phyloP scores from a whole-genome alignment of 306 rosid genomes.

The Pyrus communis region DNA sequence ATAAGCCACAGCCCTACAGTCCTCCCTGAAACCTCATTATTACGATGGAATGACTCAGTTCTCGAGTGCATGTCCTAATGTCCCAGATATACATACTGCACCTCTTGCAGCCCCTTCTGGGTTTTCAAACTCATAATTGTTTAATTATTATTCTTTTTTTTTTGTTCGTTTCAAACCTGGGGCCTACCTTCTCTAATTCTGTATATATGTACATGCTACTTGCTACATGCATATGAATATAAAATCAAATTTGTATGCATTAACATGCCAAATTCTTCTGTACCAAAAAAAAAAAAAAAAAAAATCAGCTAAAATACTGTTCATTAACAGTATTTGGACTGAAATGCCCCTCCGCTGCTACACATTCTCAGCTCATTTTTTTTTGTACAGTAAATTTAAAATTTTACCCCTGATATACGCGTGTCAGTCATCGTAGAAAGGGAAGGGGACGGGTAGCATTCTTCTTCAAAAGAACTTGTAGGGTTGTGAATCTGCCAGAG shows the following conservation, averaged over 20 bases:
- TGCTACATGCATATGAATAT: background rate
- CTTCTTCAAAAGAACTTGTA: no score
- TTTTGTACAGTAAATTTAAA: no score
- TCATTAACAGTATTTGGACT: no score
- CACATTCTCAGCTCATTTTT: no score
- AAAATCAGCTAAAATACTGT: no score
- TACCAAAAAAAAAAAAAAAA: no score
- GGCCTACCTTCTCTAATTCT: background rate
- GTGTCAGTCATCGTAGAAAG: no score
- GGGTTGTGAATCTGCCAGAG: no score
- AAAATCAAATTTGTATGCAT: background rate
- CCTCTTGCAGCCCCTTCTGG: conserved; percentile 7
- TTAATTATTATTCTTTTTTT: conserved; percentile 53
- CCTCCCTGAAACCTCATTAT: conserved; percentile 27
- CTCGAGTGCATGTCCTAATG: conserved; percentile 23
- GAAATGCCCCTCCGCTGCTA: no score
- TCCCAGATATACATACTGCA: background rate
- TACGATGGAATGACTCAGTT: conserved; percentile 57
- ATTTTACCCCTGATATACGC: no score
- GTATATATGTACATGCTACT: background rate
- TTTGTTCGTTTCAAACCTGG: conserved; percentile 32
- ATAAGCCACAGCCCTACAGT: background rate
- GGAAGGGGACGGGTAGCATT: no score
- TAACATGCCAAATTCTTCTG: background rate
- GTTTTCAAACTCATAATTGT: conserved; percentile 62